Percentiles rank a stretch among this genome's conserved stretches.
phyloP scores from a whole-genome alignment of 179 eudicot genomes.

The Gypsophila paniculata region DNA sequence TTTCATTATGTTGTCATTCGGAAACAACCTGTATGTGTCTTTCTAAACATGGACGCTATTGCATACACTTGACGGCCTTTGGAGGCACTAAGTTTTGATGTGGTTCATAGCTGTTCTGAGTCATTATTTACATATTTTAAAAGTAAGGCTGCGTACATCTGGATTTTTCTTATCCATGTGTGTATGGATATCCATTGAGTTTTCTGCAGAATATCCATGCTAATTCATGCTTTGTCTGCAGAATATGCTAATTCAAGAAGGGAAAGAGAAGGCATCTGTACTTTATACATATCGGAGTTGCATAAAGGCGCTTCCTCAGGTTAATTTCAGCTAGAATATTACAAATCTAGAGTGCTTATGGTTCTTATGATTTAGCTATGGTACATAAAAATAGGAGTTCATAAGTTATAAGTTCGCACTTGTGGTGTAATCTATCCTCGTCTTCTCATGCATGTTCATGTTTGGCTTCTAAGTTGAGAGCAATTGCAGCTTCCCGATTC shows the following conservation, averaged over 20 bases:
- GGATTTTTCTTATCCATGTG: not conserved
- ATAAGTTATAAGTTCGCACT: not conserved
- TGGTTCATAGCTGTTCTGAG: not conserved
- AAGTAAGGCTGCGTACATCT: not conserved
- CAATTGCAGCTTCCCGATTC: constrained; percentile 92
- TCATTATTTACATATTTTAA: not conserved
- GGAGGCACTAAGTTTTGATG: not conserved
- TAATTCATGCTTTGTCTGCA: constrained; percentile 31
- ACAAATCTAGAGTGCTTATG: not conserved
- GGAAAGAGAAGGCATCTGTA: constrained; percentile 90
- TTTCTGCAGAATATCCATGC: constrained; percentile 15
- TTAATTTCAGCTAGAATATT: constrained; percentile 21
- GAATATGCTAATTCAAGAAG: constrained; percentile 82
- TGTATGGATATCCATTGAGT: not conserved
- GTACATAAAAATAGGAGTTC: constrained; percentile 1
- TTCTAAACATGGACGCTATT: not conserved
- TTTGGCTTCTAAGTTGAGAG: constrained; percentile 22
- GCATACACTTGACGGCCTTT: not conserved
- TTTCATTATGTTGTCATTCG: not conserved
- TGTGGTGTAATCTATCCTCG: constrained; percentile 4
- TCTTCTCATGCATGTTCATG: not conserved
- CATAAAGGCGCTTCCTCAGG: constrained; percentile 99
- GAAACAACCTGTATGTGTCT: not conserved
- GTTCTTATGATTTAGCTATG: not conserved
- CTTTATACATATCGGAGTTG: constrained; percentile 94